Conservation (phyloP, 2,329 filamentous ascomycete species). For the Byssoonygena ceratinophila region DNA sequence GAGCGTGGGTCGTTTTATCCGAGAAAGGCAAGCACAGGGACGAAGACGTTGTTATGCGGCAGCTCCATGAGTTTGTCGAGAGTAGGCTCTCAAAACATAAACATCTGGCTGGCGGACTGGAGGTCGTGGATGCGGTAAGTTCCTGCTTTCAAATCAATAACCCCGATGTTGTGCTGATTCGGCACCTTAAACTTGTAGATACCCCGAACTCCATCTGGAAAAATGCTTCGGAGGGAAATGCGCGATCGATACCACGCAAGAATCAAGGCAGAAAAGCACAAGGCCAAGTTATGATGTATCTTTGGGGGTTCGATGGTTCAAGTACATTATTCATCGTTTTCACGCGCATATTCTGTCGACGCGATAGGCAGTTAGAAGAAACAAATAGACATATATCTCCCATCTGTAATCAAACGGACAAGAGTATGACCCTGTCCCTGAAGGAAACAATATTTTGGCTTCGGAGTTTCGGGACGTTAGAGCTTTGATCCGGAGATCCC, state of each 20-base stretch:
- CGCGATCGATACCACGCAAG: constrained; percentile 14
- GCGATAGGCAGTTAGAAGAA: too few relatives aligned
- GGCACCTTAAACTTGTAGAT: constrained; percentile 6
- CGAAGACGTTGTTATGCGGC: background rate
- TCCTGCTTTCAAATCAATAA: background rate
- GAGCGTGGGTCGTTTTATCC: constrained; percentile 13
- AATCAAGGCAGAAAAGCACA: constrained; percentile 3
- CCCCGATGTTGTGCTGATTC: background rate
- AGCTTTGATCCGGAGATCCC: background rate
- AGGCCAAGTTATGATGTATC: constrained; percentile 7
- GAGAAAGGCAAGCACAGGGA: constrained; percentile 7
- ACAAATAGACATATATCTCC: too few relatives aligned
- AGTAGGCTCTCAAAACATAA: constrained; percentile 14
- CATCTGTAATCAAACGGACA: too few relatives aligned
- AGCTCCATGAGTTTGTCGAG: constrained; percentile 14
- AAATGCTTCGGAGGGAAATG: constrained; percentile 15
- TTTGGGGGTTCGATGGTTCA: background rate
- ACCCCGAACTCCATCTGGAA: constrained; percentile 14
- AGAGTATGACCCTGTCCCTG: too few relatives aligned
- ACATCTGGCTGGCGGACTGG: constrained; percentile 13
- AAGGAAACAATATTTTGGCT: too few relatives aligned
- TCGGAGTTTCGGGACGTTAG: background rate
- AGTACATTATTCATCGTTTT: background rate
- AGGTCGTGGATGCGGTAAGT: constrained; percentile 13
- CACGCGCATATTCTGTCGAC: too few relatives aligned